Evolutionary conservation across 2,329 filamentous ascomycete genomes (phyloP).

Genomic region (Aphanoascus verrucosus): DNA sequence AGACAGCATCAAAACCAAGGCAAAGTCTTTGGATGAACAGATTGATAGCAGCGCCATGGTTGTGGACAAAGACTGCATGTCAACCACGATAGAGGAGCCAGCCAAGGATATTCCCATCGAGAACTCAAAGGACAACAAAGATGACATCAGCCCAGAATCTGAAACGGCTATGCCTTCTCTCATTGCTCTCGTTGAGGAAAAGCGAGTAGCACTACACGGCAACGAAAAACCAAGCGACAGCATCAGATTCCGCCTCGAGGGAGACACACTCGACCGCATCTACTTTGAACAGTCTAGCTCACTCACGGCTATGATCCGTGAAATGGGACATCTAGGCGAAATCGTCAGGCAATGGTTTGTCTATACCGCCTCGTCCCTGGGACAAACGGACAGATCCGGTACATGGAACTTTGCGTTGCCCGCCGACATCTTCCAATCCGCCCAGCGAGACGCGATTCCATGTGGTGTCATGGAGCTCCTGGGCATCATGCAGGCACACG

Average conservation of each 20-base stretch:
- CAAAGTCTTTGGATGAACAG: slow-evolving; percentile 4
- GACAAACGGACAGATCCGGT: slow-evolving; percentile 15
- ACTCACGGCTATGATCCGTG: slow-evolving; percentile 17
- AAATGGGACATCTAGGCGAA: slow-evolving; percentile 13
- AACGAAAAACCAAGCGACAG: slow-evolving; percentile 18
- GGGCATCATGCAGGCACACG: slow-evolving; percentile 19
- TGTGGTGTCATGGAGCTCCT: slow-evolving; percentile 24
- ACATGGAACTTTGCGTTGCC: slow-evolving; percentile 22
- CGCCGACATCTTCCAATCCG: slow-evolving; percentile 17
- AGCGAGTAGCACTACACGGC: slow-evolving; percentile 18
- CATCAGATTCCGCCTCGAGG: slow-evolving; percentile 22
- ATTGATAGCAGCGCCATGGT: background rate
- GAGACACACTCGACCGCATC: slow-evolving; percentile 18
- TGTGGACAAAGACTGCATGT: background rate
- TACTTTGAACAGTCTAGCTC: slow-evolving; percentile 20
- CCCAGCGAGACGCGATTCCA: slow-evolving; percentile 21
- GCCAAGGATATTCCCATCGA: background rate
- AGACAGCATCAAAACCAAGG: slow-evolving; percentile 12
- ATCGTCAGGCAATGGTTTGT: slow-evolving; percentile 22
- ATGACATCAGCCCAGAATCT: background rate
- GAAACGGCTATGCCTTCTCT: slow-evolving; percentile 3
- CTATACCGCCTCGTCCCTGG: slow-evolving; percentile 20
- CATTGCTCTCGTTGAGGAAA: slow-evolving; percentile 17
- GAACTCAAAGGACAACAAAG: background rate
- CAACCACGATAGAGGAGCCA: background rate